Percentiles rank a stretch among this genome's conserved stretches.
phyloP scores from a whole-genome alignment of 805 yeast genomes.

The Cyberlindnera veronae region DNA sequence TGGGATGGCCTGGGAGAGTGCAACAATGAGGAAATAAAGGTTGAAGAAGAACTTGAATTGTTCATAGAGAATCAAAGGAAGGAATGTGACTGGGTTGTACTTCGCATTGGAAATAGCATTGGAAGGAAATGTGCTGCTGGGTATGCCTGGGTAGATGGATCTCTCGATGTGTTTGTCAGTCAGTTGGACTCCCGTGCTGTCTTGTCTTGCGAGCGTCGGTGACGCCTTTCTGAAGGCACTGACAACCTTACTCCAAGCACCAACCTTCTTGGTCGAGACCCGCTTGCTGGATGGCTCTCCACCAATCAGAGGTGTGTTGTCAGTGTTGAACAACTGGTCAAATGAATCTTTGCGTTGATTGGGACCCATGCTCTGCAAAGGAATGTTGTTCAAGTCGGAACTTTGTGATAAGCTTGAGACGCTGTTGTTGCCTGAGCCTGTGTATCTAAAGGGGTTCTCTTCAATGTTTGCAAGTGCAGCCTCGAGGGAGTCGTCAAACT shows the following conservation, averaged over 20 bases:
- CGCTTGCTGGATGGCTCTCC: slow-evolving; percentile 1
- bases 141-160: slow-evolving; percentile 41
- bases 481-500: slow-evolving; percentile 61
- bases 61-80: slow-evolving; percentile 87
- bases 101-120: slow-evolving; percentile 93
- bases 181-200: slow-evolving; percentile 21
- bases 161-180: slow-evolving; percentile 34
- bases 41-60: slow-evolving; percentile 97
- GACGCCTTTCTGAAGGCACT: slow-evolving; percentile 8
- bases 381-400: slow-evolving; percentile 33
- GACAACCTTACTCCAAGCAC: slow-evolving; percentile 18
- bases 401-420: slow-evolving; percentile 28
- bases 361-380: slow-evolving; percentile 29
- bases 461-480: slow-evolving; percentile 56
- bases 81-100: slow-evolving; percentile 80
- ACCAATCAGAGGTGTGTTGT: slow-evolving; percentile 18
- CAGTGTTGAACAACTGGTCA: slow-evolving; percentile 21
- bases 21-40: slow-evolving; percentile 86
- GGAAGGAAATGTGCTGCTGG: slow-evolving; percentile 44
- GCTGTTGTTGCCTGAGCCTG: slow-evolving; percentile 24
- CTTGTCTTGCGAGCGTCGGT: slow-evolving; percentile 10
- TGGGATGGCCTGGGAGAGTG: slow-evolving; percentile 89
- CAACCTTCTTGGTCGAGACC: not conserved
- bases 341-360: slow-evolving; percentile 25
- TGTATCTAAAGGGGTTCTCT: slow-evolving; percentile 34